Conservation (phyloP, 164 flowering plant genomes). For the Macadamia integrifolia region DNA sequence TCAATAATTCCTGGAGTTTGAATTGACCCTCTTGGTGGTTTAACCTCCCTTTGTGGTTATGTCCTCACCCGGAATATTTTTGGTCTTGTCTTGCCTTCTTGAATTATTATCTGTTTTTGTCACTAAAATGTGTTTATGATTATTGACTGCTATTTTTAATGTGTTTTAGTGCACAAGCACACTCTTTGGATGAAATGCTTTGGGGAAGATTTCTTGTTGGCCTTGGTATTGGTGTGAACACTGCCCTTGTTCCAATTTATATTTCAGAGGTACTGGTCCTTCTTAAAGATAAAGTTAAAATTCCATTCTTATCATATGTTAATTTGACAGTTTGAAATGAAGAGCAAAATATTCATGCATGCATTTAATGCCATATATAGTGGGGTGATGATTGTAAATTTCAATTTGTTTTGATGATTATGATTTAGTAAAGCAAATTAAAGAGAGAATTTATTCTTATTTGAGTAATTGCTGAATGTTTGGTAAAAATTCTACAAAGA, state of each 20-base stretch:
- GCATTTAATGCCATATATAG: neutral
- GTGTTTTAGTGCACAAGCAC: constrained; percentile 72
- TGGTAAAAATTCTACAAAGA: too few species aligned
- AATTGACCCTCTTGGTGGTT: too few species aligned
- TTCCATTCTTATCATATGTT: neutral
- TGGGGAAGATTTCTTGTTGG: constrained; percentile 85
- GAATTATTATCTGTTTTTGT: neutral
- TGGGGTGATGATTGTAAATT: neutral
- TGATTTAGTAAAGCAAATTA: too few species aligned
- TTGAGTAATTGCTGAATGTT: too few species aligned
- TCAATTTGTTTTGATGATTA: too few species aligned
- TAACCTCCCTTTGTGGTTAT: too few species aligned
- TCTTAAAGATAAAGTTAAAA: neutral
- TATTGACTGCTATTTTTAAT: constrained; percentile 2
- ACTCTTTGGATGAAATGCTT: constrained; percentile 58
- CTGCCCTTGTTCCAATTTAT: constrained; percentile 83
- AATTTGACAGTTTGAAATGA: neutral
- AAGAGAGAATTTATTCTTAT: too few species aligned
- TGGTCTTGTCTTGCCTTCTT: neutral
- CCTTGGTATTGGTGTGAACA: constrained; percentile 80
- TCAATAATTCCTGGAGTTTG: too few species aligned
- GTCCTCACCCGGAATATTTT: too few species aligned
- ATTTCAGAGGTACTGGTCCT: constrained; percentile 59
- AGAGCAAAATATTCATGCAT: neutral
- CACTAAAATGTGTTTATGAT: neutral